Evolutionary conservation across 129 eudicot species (phyloP).

Genomic region (Tanacetum coccineum): DNA sequence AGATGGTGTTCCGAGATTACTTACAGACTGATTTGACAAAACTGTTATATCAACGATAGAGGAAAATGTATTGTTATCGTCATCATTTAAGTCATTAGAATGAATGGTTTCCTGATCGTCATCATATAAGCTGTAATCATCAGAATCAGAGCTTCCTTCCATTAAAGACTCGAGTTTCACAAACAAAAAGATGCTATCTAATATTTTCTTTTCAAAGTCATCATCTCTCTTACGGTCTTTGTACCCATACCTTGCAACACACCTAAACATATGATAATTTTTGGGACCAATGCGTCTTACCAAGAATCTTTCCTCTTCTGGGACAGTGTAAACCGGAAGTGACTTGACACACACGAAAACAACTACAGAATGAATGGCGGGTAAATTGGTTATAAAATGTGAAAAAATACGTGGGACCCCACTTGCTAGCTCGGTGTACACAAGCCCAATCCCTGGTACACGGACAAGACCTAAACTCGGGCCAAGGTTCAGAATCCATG

Average conservation of each 20-base stretch:
- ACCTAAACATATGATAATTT: constrained; percentile 60
- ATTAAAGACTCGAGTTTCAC: not conserved
- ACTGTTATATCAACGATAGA: constrained; percentile 41
- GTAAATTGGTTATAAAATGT: not conserved
- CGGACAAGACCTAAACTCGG: not conserved
- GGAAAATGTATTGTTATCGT: constrained; percentile 1
- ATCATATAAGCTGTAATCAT: not conserved
- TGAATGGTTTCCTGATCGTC: not conserved
- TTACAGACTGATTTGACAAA: constrained; percentile 38
- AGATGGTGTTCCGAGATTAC: constrained; percentile 24
- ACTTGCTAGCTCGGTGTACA: not conserved
- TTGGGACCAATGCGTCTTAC: constrained; percentile 70
- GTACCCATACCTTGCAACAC: constrained; percentile 79
- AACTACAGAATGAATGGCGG: not conserved
- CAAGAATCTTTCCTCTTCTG: constrained; percentile 42
- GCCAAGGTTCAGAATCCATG: not conserved
- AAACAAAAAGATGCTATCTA: not conserved
- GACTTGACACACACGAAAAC: not conserved
- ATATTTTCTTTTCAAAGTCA: not conserved
- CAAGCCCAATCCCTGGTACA: not conserved
- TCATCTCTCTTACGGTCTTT: constrained; percentile 32
- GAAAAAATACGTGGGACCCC: not conserved
- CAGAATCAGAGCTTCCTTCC: not conserved
- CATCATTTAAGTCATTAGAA: constrained; percentile 5
- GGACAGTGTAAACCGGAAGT: not conserved